A percentile compares a stretch with the other conserved stretches of the same genome.
phyloP scores from a whole-genome alignment of 2,329 filamentous ascomycete genomes.

The Penicillium nordicum region DNA sequence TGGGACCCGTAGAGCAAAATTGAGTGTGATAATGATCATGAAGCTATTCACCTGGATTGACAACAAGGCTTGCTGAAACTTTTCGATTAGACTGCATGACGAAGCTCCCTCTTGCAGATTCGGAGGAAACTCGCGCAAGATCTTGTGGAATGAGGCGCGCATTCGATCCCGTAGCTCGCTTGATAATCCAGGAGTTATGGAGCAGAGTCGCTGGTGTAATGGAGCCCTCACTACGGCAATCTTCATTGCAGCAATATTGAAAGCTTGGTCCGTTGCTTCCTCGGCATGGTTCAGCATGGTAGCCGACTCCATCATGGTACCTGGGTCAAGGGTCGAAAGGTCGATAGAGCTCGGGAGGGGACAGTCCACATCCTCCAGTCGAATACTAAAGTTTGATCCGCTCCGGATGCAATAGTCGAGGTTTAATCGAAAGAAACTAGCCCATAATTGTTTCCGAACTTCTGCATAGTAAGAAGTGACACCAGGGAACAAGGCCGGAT shows the following conservation, averaged over 20 bases:
- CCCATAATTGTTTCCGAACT: background rate
- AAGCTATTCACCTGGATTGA: background rate
- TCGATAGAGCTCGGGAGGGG: background rate
- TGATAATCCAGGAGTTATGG: conserved; percentile 1
- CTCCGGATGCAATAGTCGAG: background rate
- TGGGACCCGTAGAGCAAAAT: background rate
- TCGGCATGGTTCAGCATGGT: background rate
- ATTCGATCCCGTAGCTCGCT: background rate
- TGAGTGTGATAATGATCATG: background rate
- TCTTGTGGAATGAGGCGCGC: background rate
- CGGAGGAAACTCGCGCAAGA: background rate
- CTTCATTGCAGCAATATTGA: background rate
- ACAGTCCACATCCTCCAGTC: background rate
- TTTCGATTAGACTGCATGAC: background rate
- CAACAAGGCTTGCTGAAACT: background rate
- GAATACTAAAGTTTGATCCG: background rate
- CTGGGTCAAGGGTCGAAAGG: background rate
- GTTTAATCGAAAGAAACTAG: background rate
- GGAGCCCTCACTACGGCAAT: background rate
- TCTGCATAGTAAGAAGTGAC: background rate
- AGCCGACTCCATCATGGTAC: background rate
- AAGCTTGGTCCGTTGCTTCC: background rate
- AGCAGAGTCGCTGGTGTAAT: background rate
- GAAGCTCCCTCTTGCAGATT: background rate
- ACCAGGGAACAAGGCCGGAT: background rate